Evolutionary conservation across 1,284 basidiomycete genomes (phyloP), one percentile per base, ranked within the genome.

Genomic region (Taiwanofungus camphoratus): DNA sequence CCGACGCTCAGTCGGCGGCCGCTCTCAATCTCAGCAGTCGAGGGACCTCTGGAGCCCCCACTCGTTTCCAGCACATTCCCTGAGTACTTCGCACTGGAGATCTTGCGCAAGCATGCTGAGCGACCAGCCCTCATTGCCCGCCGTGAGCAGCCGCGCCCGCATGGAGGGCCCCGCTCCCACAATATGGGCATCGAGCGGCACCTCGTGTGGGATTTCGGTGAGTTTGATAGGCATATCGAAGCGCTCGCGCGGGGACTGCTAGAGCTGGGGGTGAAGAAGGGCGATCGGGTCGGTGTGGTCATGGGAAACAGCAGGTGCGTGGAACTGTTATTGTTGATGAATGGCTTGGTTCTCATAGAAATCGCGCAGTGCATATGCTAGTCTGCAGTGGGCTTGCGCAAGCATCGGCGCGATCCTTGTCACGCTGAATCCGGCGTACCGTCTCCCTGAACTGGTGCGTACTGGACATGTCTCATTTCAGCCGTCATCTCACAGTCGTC

Each of bases 391-490:
- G 87, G 88, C 88, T 5, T 84, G 81, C 51, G 84, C 87, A 20
- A 77, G 77, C 42, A 73, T 90, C 36, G 89, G 89, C 16, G 87
- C 86, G 5, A 80, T 91, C 35, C 62, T 91, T 21, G 86, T 87
- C 9, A 90, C 87, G 3, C 69, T 92, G 35, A 92, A 92, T 54
- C 89, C 88, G 5, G 85, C 89, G 0, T 92, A 90, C 58, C 76
- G 80, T 21, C 59, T 80, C 2, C 68, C 75, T 31, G 89, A 92
- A 58, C 70, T 92, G 37, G 83, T 83, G 51, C 48, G 73, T 68
- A 2, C 27, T 21, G 19, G 18, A 2, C 26, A 5, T 21, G 29
- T 40, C 4, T 2, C 4, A 13, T 13, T 18, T 32, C 31, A 18
- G n/a, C 19, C 18, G 7, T 36, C 2, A n/a, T 24, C 16, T 2